Conservation (phyloP, 2,329 filamentous ascomycete genomes). For the Penicillium sp. region DNA sequence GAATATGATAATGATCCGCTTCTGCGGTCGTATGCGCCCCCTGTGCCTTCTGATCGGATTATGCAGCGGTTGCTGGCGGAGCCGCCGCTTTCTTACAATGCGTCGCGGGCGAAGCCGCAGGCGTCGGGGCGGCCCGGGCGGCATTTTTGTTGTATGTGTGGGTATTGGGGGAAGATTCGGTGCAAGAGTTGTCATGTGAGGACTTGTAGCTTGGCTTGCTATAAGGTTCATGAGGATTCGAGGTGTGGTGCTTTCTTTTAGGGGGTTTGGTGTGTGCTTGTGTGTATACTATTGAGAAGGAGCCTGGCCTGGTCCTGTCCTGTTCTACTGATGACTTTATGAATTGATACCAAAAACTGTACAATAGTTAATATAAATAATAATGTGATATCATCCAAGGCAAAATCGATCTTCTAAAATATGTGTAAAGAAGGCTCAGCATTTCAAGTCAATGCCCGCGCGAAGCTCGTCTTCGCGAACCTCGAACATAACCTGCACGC, state of each 20-base stretch:
- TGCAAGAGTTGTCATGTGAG: slow-evolving; percentile 48
- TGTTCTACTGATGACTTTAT: slow-evolving; percentile 16
- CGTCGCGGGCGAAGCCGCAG: slow-evolving; percentile 41
- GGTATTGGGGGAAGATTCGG: slow-evolving; percentile 51
- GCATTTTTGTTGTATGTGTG: slow-evolving; percentile 49
- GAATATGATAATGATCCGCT: slow-evolving; percentile 43
- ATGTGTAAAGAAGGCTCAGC: slow-evolving; percentile 45
- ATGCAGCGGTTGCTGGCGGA: slow-evolving; percentile 47
- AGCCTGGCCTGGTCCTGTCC: neutral
- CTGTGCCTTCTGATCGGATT: slow-evolving; percentile 44
- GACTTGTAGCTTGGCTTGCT: slow-evolving; percentile 49
- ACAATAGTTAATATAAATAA: slow-evolving; percentile 11
- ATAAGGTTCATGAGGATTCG: slow-evolving; percentile 48
- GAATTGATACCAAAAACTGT: slow-evolving; percentile 18
- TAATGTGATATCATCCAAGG: neutral
- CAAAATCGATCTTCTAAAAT: neutral
- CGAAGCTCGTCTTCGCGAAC: slow-evolving; percentile 79
- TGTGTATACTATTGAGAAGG: slow-evolving; percentile 7
- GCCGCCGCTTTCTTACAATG: slow-evolving; percentile 48
- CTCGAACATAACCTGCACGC: slow-evolving; percentile 95
- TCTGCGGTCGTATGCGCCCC: slow-evolving; percentile 42
- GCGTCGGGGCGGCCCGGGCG: slow-evolving; percentile 34
- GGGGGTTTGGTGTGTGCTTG: neutral
- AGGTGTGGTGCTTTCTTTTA: slow-evolving; percentile 44
- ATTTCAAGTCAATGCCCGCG: slow-evolving; percentile 78